Evolutionary conservation across 441 rosid genomes (phyloP).

Genomic region (Adansonia grandidieri): DNA sequence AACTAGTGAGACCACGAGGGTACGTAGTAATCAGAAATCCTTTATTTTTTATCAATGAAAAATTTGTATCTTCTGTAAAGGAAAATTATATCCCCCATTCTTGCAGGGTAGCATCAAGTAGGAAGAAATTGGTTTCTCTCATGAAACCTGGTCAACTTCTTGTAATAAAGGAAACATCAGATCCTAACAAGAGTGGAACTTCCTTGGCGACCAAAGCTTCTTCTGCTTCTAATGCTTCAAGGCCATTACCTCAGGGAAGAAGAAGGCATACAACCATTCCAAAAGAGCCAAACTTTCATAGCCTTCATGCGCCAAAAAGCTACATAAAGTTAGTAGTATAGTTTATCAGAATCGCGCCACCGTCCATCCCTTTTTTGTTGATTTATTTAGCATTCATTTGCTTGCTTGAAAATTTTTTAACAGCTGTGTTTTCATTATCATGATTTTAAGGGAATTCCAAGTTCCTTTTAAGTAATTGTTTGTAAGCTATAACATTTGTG

Average conservation of each 20-base stretch:
- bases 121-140: constrained; percentile 27
- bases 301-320: constrained; percentile 54
- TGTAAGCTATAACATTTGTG: constrained; percentile 26
- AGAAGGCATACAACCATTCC: constrained; percentile 47
- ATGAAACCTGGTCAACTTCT: neutral
- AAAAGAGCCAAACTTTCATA: constrained; percentile 57
- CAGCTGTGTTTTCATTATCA: neutral
- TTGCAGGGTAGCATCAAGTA: constrained; percentile 39
- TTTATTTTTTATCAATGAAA: neutral
- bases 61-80: neutral
- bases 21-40: constrained; percentile 26
- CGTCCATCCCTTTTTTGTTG: neutral
- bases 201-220: constrained; percentile 30
- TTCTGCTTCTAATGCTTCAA: constrained; percentile 30
- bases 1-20: constrained; percentile 39
- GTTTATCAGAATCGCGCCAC: constrained; percentile 34
- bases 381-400: constrained; percentile 38
- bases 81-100: constrained; percentile 8
- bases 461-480: constrained; percentile 19
- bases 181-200: constrained; percentile 30
- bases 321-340: constrained; percentile 43
- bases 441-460: neutral
- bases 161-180: constrained; percentile 36
- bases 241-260: constrained; percentile 35
- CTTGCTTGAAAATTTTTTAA: constrained; percentile 17